Evolutionary conservation across 2,329 filamentous ascomycete genomes (phyloP), one percentile per base, ranked within the genome.

Genomic region (Aspergillus vadensis): DNA sequence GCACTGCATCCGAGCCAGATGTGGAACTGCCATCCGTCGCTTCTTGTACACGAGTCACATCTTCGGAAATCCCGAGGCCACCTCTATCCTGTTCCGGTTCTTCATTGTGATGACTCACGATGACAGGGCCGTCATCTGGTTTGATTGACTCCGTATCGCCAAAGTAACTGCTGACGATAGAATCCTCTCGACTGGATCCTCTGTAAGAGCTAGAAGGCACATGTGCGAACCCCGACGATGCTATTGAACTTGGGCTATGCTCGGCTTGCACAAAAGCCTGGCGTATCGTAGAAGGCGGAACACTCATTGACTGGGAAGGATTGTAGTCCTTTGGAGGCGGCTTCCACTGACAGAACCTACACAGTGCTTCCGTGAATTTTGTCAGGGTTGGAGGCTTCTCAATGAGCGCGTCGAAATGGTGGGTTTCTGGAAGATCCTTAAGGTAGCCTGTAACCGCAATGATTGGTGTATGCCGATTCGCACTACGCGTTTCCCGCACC

Each of bases 391-490:
- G 96, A 25, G 95, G 95, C 77, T 99, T 99, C 77, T 99, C 93
- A 55, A 99, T 92, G 55, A 99, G 82, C 1, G 91, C 91, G 74
- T 98, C 93, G 71, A 99, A 99, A 76, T 97, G 91, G 77, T 99
- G 94, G 3, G 92, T 91, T 61, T 93, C 92, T 67, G 95, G 93
- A 2, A 99, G 82, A 72, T 99, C 95, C 74, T 98, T 98, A n/a
- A 99, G 81, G 75, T 99, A 99, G 6, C 95, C 94, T 3, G 95
- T 99, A 36, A 99, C 94, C 51, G 92, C 93, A 59, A 99, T 92
- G 63, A 99, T 96, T 0, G 95, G 95, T 0, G 95, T 99, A 68
- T 95, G 88, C 0, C 91, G 90, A 73, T 99, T 99, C 60, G 91
- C 87, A 74, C 97, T 97, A 79, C 94, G 95, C 1, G 94, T 97